These are phyloP conservation scores for Ceratorhiza oryzae-sativae DNA, from an alignment of 1,284 basidiomycete species.

Conservation along the genomic window DNA sequence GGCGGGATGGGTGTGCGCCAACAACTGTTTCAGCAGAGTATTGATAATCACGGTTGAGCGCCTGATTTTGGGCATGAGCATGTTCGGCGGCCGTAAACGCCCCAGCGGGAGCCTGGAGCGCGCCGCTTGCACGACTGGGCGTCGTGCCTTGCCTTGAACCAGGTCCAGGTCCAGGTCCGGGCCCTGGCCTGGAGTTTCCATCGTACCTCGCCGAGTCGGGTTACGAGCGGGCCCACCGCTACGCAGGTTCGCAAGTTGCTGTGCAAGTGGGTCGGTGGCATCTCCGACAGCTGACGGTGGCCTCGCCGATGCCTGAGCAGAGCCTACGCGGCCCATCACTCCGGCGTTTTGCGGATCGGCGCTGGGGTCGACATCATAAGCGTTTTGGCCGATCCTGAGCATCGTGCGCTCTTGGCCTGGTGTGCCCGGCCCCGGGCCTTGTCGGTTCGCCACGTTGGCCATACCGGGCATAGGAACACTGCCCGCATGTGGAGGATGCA, in stretches of 20 bases:
- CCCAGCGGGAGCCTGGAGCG: constrained; percentile 28
- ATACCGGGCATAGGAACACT: constrained; percentile 50
- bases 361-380: constrained; percentile 69
- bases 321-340: constrained; percentile 8
- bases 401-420: constrained; percentile 56
- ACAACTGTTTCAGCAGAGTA: constrained; percentile 73
- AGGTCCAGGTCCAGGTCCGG: background rate
- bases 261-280: constrained; percentile 75
- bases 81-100: constrained; percentile 38
- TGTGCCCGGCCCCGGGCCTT: constrained; percentile 7
- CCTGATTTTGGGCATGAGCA: constrained; percentile 36
- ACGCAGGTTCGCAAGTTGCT: constrained; percentile 66
- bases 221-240: constrained; percentile 43
- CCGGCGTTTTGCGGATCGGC: constrained; percentile 59
- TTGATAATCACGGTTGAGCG: constrained; percentile 39
- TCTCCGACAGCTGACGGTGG: constrained; percentile 52
- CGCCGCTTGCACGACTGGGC: constrained; percentile 27
- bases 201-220: constrained; percentile 33
- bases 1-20: constrained; percentile 73
- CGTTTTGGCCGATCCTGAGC: constrained; percentile 69
- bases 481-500: constrained; percentile 32
- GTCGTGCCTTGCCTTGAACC: background rate
- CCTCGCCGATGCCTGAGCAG: constrained; percentile 29
- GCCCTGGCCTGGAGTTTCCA: constrained; percentile 42
- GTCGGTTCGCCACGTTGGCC: constrained; percentile 45